Conservation (phyloP, 2,329 filamentous ascomycete species). For the Ceratocystis papillata region DNA sequence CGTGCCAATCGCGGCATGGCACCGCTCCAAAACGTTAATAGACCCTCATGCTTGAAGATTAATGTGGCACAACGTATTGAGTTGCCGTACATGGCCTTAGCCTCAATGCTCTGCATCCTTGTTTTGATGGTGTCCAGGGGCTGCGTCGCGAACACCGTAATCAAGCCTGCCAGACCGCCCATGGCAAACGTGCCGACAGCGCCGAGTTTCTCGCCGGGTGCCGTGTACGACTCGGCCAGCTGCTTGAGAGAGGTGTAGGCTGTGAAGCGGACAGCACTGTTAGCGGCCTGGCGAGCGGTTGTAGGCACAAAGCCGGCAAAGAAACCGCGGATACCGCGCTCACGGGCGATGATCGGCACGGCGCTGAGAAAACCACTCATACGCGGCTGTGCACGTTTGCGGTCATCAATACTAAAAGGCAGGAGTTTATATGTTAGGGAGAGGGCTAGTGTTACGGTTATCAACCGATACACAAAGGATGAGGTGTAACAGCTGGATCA, state of each 20-base stretch:
- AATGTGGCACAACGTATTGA: slow-evolving; percentile 69
- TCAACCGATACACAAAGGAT: not conserved
- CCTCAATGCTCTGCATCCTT: slow-evolving; percentile 92
- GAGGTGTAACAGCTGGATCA: not conserved
- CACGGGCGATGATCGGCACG: slow-evolving; percentile 71
- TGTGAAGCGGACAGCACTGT: slow-evolving; percentile 82
- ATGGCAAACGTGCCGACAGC: slow-evolving; percentile 80
- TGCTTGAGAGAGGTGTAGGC: slow-evolving; percentile 87
- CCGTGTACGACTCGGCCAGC: slow-evolving; percentile 79
- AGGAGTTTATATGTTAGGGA: not conserved
- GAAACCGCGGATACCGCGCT: slow-evolving; percentile 82
- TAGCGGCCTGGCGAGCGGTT: slow-evolving; percentile 86
- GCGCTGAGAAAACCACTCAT: slow-evolving; percentile 90
- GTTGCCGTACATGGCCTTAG: slow-evolving; percentile 70
- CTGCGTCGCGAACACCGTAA: slow-evolving; percentile 73
- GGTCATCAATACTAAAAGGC: slow-evolving; percentile 69
- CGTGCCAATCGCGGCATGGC: slow-evolving; percentile 75
- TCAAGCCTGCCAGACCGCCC: slow-evolving; percentile 75
- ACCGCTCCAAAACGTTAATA: slow-evolving; percentile 88
- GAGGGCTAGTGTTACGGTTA: not conserved
- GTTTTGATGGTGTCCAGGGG: slow-evolving; percentile 92
- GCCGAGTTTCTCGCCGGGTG: slow-evolving; percentile 89
- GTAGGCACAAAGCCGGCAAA: slow-evolving; percentile 96
- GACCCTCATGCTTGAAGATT: slow-evolving; percentile 80
- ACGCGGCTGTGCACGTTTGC: slow-evolving; percentile 72